Evolutionary conservation across 2,329 filamentous ascomycete genomes (phyloP).

Genomic region (Volutella citrinella): DNA sequence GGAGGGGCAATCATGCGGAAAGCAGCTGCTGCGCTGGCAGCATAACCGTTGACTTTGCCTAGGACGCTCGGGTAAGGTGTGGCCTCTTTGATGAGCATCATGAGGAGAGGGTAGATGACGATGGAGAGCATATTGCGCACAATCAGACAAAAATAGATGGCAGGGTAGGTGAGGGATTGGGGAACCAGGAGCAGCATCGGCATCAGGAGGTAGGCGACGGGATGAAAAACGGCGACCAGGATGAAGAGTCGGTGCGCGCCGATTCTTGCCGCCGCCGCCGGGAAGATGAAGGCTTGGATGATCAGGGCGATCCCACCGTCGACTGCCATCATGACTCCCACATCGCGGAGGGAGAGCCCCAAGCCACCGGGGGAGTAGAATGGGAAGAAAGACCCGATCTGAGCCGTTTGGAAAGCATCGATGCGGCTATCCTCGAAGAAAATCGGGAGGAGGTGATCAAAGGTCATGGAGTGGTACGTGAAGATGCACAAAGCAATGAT

Average conservation of each 20-base stretch:
- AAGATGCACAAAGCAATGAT: constrained; percentile 84
- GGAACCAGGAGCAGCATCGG: constrained; percentile 57
- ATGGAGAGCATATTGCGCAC: constrained; percentile 61
- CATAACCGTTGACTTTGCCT: constrained; percentile 64
- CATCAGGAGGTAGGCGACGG: constrained; percentile 58
- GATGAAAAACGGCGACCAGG: constrained; percentile 57
- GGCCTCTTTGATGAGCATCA: constrained; percentile 67
- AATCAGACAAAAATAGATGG: constrained; percentile 56
- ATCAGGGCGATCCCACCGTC: constrained; percentile 58
- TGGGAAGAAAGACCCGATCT: constrained; percentile 32
- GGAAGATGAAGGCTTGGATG: constrained; percentile 60
- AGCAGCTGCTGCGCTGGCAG: constrained; percentile 62
- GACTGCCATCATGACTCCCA: constrained; percentile 59
- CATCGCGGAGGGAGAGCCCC: constrained; percentile 59
- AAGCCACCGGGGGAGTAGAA: constrained; percentile 61
- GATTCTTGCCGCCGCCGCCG: constrained; percentile 53
- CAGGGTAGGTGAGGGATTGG: constrained; percentile 46
- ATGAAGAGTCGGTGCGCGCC: constrained; percentile 61
- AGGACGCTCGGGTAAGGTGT: constrained; percentile 55
- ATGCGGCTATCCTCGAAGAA: constrained; percentile 78
- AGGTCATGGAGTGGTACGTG: constrained; percentile 94
- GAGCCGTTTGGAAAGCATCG: constrained; percentile 35
- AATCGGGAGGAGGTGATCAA: constrained; percentile 87
- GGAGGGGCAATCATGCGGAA: constrained; percentile 68
- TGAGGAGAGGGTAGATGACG: constrained; percentile 61